Base-by-base conservation (phyloP, 306 rosid genomes). In the Begonia fuchsioides region DNA sequence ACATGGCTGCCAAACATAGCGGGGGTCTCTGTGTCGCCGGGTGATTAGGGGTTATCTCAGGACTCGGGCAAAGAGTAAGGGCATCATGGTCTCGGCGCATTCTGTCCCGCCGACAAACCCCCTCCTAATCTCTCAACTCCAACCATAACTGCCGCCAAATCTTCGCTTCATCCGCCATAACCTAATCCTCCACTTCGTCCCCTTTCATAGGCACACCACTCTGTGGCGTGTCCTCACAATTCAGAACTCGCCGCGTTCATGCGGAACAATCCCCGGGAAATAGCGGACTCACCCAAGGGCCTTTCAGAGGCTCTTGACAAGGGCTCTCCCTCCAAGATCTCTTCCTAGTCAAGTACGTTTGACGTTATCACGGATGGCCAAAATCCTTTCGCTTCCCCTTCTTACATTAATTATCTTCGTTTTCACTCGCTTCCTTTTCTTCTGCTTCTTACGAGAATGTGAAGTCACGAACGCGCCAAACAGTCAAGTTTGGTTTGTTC, bases 281-380 rank as follows among this genome's bases (percentile, higher is more conserved):
- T 78, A 80, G 82, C 85, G 15, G 64, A 63, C 41, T 51, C 70
- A 50, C 80, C 95, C 2, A 74, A 81, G 51, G 95, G 95, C 61
- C 46, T 84, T 53, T 76, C 86, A 0, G 84, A 84, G 6, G 76
- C 81, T 68, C 43, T 79, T 2, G 95, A 79, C 13, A 71, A 53
- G 80, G 56, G 62, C 63, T 14, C 52, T 81, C 84, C 44, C 68
- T 84, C 67, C 81, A 71, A 56, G 93, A 90, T 12, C 77, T 90
- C 53, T 81, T 93, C 48, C 69, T 59, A 43, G 61, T 84, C 72
- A 90, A 81, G 97, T 90, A 70, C 5, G 78, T 62, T 13, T 14
- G 12, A 41, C 16, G 10, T 2, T 35, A 0, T 32, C n/a, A 26
- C 35, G 1, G 8, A 26, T 26, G 35, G 35, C 8, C 35, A 2